phyloP scores from a whole-genome alignment of 176 grass and related monocot species.

The Avena sativa region DNA sequence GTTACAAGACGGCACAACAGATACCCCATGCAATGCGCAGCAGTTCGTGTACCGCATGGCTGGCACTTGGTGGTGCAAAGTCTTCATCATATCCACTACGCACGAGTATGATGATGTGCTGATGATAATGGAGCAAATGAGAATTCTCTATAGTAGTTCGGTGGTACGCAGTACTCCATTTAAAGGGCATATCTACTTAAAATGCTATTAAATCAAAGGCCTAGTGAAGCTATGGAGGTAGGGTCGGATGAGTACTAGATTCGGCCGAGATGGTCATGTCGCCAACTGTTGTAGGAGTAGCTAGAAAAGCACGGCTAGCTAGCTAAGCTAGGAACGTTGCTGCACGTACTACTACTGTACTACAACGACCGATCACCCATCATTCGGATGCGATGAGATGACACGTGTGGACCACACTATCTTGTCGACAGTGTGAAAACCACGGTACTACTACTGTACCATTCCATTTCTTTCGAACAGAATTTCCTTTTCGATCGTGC shows the following conservation, averaged over 20 bases:
- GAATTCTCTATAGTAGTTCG: neutral
- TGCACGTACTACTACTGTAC: neutral
- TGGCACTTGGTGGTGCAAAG: neutral
- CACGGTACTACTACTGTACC: no score
- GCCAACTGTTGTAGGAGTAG: neutral
- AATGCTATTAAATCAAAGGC: neutral
- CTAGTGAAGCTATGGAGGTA: neutral
- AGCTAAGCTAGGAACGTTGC: neutral
- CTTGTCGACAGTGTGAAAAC: no score
- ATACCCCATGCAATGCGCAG: neutral
- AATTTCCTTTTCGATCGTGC: neutral
- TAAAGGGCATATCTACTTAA: no score
- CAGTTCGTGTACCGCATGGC: neutral
- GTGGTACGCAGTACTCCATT: no score
- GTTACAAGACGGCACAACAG: neutral
- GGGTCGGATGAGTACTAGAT: neutral
- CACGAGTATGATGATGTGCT: slow-evolving; percentile 21
- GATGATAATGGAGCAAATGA: slow-evolving; percentile 38
- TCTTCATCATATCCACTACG: slow-evolving; percentile 26
- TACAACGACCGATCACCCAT: neutral
- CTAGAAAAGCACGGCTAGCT: neutral
- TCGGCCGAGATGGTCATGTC: slow-evolving; percentile 17
- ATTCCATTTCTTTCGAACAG: neutral
- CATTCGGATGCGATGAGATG: neutral
- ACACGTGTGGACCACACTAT: neutral